Percentiles rank a stretch among this genome's conserved stretches.
These are phyloP conservation scores for Coccinonectria pachysandricola DNA, from an alignment of 2,329 filamentous ascomycete genomes.

Conservation along the genomic window DNA sequence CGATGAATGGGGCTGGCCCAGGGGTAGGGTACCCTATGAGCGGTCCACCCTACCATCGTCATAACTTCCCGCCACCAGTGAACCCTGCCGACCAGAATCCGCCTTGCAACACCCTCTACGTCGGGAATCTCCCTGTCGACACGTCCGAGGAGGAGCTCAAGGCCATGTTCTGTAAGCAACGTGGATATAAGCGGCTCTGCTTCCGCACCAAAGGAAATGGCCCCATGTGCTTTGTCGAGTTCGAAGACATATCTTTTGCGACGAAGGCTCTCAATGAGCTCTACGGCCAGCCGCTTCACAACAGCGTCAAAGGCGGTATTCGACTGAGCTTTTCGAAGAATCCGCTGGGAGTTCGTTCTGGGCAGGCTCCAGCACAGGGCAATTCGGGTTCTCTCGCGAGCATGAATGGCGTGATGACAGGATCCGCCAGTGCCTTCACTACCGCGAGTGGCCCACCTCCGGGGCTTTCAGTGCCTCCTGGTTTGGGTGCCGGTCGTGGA, in stretches of 20 bases:
- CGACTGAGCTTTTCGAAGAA: slow-evolving; percentile 96
- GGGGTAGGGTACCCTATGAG: slow-evolving; percentile 23
- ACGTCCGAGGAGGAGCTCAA: slow-evolving; percentile 95
- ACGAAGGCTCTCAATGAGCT: slow-evolving; percentile 85
- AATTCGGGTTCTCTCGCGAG: slow-evolving; percentile 35
- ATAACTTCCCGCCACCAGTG: slow-evolving; percentile 71
- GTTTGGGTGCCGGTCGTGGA: slow-evolving; percentile 36
- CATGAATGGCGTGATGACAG: slow-evolving; percentile 46
- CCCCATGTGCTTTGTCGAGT: slow-evolving; percentile 98
- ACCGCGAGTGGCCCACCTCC: slow-evolving; percentile 70
- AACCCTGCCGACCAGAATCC: slow-evolving; percentile 96
- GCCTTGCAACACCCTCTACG: slow-evolving; percentile 94
- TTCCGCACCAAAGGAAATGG: slow-evolving; percentile 93
- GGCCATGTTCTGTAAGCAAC: slow-evolving; percentile 81
- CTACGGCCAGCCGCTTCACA: slow-evolving; percentile 78
- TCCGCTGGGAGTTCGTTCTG: slow-evolving; percentile 80
- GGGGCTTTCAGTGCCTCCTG: slow-evolving; percentile 66
- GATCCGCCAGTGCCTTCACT: slow-evolving; percentile 49
- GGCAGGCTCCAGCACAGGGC: slow-evolving; percentile 45
- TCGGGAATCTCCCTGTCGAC: slow-evolving; percentile 89
- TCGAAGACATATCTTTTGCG: slow-evolving; percentile 84
- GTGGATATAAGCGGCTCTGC: slow-evolving; percentile 89
- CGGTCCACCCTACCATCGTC: slow-evolving; percentile 46
- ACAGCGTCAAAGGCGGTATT: slow-evolving; percentile 90
- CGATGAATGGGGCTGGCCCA: slow-evolving; percentile 31